Evolutionary conservation across 140 eudicot genomes (phyloP).

Genomic region (Erigeron philadelphicus): DNA sequence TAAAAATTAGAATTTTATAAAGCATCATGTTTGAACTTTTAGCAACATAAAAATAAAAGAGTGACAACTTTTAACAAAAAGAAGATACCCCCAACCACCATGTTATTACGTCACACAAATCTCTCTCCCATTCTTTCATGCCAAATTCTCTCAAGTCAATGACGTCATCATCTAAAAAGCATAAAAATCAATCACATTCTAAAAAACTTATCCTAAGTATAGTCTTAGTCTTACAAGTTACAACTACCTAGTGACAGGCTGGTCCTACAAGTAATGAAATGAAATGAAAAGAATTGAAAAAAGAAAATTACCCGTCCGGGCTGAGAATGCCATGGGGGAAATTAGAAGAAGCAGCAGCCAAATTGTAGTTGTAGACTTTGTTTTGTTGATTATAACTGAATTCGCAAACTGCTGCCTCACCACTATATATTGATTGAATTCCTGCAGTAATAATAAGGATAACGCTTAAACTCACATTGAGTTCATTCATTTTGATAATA

Average conservation of each 20-base stretch:
- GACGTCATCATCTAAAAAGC: neutral
- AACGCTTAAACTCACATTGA: neutral
- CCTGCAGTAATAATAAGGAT: neutral
- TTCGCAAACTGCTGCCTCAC: conserved; percentile 36
- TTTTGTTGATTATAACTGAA: conserved; percentile 35
- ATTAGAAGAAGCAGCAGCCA: conserved; percentile 38
- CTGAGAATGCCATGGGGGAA: conserved; percentile 77
- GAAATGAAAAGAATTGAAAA: neutral
- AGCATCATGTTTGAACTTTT: no score
- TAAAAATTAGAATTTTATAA: no score
- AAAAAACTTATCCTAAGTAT: neutral
- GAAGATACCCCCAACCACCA: neutral
- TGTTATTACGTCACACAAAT: conserved; percentile 4
- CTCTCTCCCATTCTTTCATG: neutral
- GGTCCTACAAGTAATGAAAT: neutral
- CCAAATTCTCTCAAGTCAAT: neutral
- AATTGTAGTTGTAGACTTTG: conserved; percentile 54
- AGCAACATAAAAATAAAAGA: no score
- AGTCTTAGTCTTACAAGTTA: no score
- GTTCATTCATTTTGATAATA: no score
- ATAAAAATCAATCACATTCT: neutral
- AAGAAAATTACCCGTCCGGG: conserved; percentile 63
- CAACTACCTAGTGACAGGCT: no score
- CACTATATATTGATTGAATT: conserved; percentile 18
- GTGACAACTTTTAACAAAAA: neutral